These are phyloP conservation scores for Colletotrichum tanaceti DNA, from an alignment of 2,329 filamentous ascomycete genomes.

Conservation along the genomic window DNA sequence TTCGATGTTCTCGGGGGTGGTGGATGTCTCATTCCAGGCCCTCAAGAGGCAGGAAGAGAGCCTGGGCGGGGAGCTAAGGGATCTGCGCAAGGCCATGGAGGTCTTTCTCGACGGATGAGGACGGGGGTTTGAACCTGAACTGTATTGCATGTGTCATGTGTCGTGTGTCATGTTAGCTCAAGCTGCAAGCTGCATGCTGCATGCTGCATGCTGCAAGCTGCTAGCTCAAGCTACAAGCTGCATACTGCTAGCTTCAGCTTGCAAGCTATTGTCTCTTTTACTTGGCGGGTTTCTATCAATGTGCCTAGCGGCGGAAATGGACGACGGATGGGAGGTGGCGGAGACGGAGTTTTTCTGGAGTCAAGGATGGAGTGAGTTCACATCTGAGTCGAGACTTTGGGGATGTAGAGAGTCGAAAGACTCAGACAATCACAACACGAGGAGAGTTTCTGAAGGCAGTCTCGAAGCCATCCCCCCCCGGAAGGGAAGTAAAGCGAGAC, in stretches of 20 bases:
- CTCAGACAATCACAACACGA: no score
- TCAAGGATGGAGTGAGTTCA: slow-evolving; percentile 18
- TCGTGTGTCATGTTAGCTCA: no score
- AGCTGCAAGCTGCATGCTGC: slow-evolving; percentile 24
- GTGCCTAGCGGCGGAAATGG: slow-evolving; percentile 14
- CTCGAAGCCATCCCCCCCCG: slow-evolving; percentile 35
- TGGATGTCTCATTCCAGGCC: slow-evolving; percentile 43
- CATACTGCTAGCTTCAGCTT: no score
- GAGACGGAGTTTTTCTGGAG: slow-evolving; percentile 1
- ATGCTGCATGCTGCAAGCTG: no score
- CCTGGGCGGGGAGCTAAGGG: slow-evolving; percentile 49
- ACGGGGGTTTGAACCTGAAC: no score
- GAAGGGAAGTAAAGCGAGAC: slow-evolving; percentile 26
- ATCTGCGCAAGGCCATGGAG: slow-evolving; percentile 51
- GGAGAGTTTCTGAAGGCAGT: slow-evolving; percentile 10
- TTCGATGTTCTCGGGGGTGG: slow-evolving; percentile 50
- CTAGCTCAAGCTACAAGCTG: no score
- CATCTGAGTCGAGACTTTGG: slow-evolving; percentile 15
- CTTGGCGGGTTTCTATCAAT: not conserved
- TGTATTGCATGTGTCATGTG: no score
- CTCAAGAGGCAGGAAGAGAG: slow-evolving; percentile 51
- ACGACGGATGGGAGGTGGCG: slow-evolving; percentile 6
- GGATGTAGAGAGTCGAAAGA: not conserved
- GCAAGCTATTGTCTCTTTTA: slow-evolving; percentile 5
- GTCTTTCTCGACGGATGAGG: slow-evolving; percentile 45